Conservation (phyloP, 805 yeast species). For the Brettanomyces anomalus region DNA sequence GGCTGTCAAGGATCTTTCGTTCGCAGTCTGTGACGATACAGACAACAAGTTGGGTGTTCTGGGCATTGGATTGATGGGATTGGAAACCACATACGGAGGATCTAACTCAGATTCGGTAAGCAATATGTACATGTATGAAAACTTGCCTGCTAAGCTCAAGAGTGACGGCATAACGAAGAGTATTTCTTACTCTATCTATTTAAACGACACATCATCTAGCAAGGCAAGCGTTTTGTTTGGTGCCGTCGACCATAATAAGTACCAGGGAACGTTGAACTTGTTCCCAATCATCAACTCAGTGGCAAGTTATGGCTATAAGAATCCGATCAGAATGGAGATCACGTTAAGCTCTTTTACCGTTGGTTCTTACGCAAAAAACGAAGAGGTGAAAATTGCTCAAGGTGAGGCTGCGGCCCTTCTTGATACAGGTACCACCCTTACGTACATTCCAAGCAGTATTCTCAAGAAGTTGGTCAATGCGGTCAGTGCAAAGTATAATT, state of each 20-base stretch:
- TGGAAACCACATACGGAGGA: conserved; percentile 52
- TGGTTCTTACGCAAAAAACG: conserved; percentile 11
- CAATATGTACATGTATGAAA: conserved; percentile 40
- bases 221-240: conserved; percentile 62
- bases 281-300: conserved; percentile 43
- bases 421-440: conserved; percentile 52
- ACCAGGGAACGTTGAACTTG: conserved; percentile 39
- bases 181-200: conserved; percentile 53
- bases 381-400: conserved; percentile 15
- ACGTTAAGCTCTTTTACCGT: conserved; percentile 34
- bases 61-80: conserved; percentile 61
- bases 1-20: conserved; percentile 41
- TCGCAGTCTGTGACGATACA: conserved; percentile 67
- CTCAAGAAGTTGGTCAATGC: conserved; percentile 19
- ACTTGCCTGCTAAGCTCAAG: conserved; percentile 57
- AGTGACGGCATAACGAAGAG: conserved; percentile 46
- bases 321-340: conserved; percentile 40
- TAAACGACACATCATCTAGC: conserved; percentile 33
- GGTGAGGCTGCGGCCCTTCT: conserved; percentile 33
- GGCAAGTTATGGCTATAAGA: conserved; percentile 21
- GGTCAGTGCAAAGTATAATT: conserved; percentile 34
- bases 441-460: conserved; percentile 33
- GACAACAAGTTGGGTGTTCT: conserved; percentile 63
- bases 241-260: conserved; percentile 59
- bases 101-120: conserved; percentile 3